Base-by-base conservation (phyloP, 768 basidiomycete species). In the Amylocystis lapponica region DNA sequence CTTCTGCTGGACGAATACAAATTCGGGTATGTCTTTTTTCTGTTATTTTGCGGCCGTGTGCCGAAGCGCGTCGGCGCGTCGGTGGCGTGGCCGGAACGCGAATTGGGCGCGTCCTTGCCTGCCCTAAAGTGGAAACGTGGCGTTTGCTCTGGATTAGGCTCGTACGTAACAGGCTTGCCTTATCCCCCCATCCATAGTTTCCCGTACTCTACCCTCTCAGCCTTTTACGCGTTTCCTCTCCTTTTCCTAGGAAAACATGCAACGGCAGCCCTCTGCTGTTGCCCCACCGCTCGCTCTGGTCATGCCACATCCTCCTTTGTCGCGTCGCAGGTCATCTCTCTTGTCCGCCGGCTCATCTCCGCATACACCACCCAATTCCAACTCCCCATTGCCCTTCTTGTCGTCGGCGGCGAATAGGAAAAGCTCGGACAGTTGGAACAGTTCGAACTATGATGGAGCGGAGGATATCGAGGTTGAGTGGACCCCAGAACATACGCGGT, bases 401-500 rank as follows among this genome's bases (percentile, higher is more conserved):
- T 69, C 17, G 45, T 65, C 46, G 47, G 53, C 53, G 37, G 53
- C 60, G 72, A 80, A 65, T 67, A 55, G 86, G 50, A 83, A 81
- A 62, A 87, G 85, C 62, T 80, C 81, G 1, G 84, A 87, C 61
- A 88, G 86, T 61, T 88, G 86, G 86, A 85, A 82, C 61, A 86
- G 83, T 55, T 89, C 87, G 17, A 87, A 79, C 48, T 69, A 71
- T 52, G 76, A 76, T 48, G 68, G 70, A n/a, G 70, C 70, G 7
- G 79, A 81, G 49, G 84, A 84, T 32, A 66, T 75, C 22, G 78
- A 79, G 42, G 76, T 66, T 4, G 83, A 85, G 41, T 90, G 86
- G 87, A 83, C 74, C 56, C 72, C 74, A 33, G 87, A 90, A 39
- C 82, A 89, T 49, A 66, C 79, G 44, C 67, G 77, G 46, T 64